Base-by-base conservation (phyloP, 306 rosid genomes). In the Corylus avellana region DNA sequence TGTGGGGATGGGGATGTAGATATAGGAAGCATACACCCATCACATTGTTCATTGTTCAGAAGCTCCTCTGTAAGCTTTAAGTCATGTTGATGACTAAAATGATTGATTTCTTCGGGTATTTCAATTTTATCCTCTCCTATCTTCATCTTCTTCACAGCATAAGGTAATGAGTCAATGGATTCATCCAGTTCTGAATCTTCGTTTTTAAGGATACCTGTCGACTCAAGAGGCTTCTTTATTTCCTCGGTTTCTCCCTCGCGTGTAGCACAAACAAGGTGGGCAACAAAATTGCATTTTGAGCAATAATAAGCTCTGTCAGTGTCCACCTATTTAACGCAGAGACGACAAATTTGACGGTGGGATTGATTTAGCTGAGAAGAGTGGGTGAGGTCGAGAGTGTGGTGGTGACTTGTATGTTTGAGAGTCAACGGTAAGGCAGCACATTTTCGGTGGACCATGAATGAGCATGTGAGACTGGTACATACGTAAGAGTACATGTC, bases 401-500 rank as follows among this genome's bases (percentile, higher is more conserved):
- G 70, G 4, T 7, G 35, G 70, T 16, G 70, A 1, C 48, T 17
- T 8, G 2, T 1, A 13, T 32, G 12, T 64, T 64, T 64, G 25
- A 64, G 25, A 0, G 0, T 35, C 4, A 4, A 0, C 2, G 20
- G 47, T 0, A 2, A 32, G 17, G 0, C 0, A 59, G 66, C 3
- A 25, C 66, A 59, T 3, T 0, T 3, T 59, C 0, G 0, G 42
- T 64, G 70, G 4, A 14, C 4, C 22, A 37, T 8, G 0, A 14
- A 11, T 12, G 0, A 0, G 0, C 70, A 64, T 13, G 0, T 42
- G 46, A 42, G 6, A 42, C 7, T 0, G 0, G 10, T 0, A 35
- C 70, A 64, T 12, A 35, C 0, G 10, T 0, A 2, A 8, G 32
- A 42, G 44, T 39, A 37, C 11, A 0, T 32, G 0, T 0, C 47